A percentile compares a stretch with the other conserved stretches of the same genome.
Evolutionary conservation across 176 grass and related monocot genomes (phyloP).

Genomic region (Pharus latifolius): DNA sequence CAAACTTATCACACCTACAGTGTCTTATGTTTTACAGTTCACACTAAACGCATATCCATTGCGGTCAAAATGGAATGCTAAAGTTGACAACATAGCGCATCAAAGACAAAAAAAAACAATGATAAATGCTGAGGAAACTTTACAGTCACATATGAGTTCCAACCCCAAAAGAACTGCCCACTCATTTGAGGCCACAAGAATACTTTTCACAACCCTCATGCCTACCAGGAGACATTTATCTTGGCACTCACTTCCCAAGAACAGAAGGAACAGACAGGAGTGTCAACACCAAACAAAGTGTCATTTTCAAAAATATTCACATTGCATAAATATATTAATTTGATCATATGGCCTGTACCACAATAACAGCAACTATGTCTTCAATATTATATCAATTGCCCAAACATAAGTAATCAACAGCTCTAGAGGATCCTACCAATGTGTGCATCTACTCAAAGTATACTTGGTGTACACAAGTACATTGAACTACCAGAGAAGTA

Average conservation of each 20-base stretch:
- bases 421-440: too few relatives aligned
- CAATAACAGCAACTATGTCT: constrained; percentile 4
- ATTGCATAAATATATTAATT: not conserved
- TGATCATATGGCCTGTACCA: not conserved
- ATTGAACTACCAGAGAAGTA: too few relatives aligned
- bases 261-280: constrained; percentile 2
- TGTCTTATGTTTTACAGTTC: not conserved
- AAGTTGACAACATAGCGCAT: not conserved
- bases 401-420: too few relatives aligned
- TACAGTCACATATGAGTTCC: not conserved
- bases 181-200: not conserved
- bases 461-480: too few relatives aligned
- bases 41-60: not conserved
- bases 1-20: not conserved
- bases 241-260: not conserved
- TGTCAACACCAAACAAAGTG: not conserved
- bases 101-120: not conserved
- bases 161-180: not conserved
- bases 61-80: not conserved
- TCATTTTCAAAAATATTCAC: not conserved
- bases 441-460: too few relatives aligned
- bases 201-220: not conserved
- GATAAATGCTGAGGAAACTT: constrained; percentile 1
- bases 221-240: not conserved
- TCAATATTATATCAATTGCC: too few relatives aligned